These are phyloP conservation scores for Plantago ovata DNA, from an alignment of 257 asterid genomes.

Conservation along the genomic window DNA sequence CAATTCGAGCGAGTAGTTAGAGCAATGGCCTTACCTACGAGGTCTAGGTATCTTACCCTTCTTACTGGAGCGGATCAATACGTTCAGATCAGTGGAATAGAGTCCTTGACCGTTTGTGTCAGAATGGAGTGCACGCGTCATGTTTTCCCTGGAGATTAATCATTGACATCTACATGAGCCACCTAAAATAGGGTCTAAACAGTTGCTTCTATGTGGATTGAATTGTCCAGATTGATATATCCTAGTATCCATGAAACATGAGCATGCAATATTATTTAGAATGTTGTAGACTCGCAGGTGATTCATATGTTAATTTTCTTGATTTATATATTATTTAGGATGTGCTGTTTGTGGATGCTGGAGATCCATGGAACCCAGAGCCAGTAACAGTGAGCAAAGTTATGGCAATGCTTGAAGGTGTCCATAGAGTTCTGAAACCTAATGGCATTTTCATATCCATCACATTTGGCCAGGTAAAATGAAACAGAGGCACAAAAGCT, in stretches of 20 bases:
- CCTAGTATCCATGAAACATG: neutral
- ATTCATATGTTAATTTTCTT: slow-evolving; percentile 6
- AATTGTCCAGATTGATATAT: neutral
- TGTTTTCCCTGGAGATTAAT: too few relatives aligned
- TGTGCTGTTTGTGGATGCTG: slow-evolving; percentile 91
- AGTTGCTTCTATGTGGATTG: neutral
- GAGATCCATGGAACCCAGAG: slow-evolving; percentile 97
- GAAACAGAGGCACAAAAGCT: neutral
- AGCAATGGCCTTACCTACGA: too few relatives aligned
- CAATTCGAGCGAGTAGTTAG: too few relatives aligned
- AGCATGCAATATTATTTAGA: slow-evolving; percentile 1
- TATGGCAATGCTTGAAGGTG: slow-evolving; percentile 76
- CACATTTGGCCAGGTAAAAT: slow-evolving; percentile 85
- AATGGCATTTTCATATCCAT: slow-evolving; percentile 79
- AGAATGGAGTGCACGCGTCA: too few relatives aligned
- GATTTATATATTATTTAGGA: slow-evolving; percentile 38
- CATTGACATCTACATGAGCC: neutral
- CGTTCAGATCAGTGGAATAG: too few relatives aligned
- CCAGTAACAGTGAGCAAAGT: slow-evolving; percentile 63
- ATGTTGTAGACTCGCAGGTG: neutral
- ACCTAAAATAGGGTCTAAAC: neutral
- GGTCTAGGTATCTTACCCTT: too few relatives aligned
- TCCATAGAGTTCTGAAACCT: slow-evolving; percentile 81
- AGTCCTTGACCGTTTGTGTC: too few relatives aligned
- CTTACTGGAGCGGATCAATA: too few relatives aligned